A percentile compares a stretch with the other conserved stretches of the same genome.
These are phyloP conservation scores for Rhododendron henanense DNA, from an alignment of 148 eudicot species.

Conservation along the genomic window DNA sequence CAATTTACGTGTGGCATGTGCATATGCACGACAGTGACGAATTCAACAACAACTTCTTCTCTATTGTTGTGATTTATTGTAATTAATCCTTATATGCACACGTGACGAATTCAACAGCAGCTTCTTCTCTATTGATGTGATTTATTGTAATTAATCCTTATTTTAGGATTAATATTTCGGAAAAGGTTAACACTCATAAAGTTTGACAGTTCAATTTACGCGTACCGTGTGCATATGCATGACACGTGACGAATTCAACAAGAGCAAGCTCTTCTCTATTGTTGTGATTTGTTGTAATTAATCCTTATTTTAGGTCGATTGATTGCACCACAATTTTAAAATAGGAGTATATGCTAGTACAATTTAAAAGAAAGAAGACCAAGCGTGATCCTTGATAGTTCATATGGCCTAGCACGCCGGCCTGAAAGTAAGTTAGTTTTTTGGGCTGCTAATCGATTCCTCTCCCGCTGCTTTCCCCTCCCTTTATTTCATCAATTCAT, in stretches of 20 bases:
- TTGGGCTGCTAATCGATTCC: background rate
- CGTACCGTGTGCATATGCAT: too few relatives aligned
- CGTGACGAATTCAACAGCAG: too few relatives aligned
- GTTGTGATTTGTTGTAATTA: background rate
- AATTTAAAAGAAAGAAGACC: background rate
- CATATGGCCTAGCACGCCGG: background rate
- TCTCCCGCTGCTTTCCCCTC: background rate
- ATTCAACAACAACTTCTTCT: background rate
- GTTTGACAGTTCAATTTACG: too few relatives aligned
- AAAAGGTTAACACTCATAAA: too few relatives aligned
- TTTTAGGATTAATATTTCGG: too few relatives aligned
- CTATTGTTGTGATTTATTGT: too few relatives aligned
- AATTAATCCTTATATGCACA: too few relatives aligned
- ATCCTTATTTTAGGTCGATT: background rate
- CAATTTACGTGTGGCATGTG: too few relatives aligned
- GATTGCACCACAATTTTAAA: background rate
- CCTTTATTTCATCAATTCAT: background rate
- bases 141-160: too few relatives aligned
- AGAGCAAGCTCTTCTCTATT: background rate
- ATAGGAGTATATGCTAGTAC: background rate
- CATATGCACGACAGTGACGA: too few relatives aligned
- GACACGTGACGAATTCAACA: too few relatives aligned
- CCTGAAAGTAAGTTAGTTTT: background rate
- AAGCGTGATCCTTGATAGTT: background rate
- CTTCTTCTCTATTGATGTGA: too few relatives aligned